Conservation (phyloP, 1,139 yeast species). For the Taiozyma onychis region DNA sequence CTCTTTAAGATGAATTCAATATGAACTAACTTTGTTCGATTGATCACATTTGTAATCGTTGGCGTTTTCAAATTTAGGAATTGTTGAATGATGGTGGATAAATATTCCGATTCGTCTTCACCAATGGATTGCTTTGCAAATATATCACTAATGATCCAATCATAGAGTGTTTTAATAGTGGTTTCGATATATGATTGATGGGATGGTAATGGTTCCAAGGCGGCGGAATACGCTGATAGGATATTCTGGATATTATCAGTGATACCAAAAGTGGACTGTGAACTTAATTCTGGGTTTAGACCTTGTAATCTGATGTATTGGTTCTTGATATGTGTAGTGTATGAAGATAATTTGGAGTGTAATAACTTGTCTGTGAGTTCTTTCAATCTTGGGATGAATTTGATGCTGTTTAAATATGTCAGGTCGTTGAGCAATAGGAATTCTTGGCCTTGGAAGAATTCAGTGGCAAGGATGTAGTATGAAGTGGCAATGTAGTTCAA, state of each 20-base stretch:
- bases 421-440: slow-evolving; percentile 20
- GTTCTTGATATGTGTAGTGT: slow-evolving; percentile 7
- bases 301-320: slow-evolving; percentile 7
- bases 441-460: slow-evolving; percentile 6
- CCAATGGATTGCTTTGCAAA: slow-evolving; percentile 18
- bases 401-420: slow-evolving; percentile 2
- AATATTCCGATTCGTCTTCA: slow-evolving; percentile 22
- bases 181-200: neutral
- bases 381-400: slow-evolving; percentile 6
- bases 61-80: slow-evolving; percentile 13
- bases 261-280: slow-evolving; percentile 10
- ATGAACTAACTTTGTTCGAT: slow-evolving; percentile 40
- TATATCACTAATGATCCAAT: slow-evolving; percentile 18
- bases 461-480: slow-evolving; percentile 14
- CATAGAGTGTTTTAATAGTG: slow-evolving; percentile 21
- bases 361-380: slow-evolving; percentile 15
- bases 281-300: slow-evolving; percentile 14
- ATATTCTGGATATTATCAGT: slow-evolving; percentile 9
- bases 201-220: neutral
- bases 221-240: slow-evolving; percentile 5
- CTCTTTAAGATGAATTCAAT: slow-evolving; percentile 41
- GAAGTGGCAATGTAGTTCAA: slow-evolving; percentile 14
- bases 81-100: slow-evolving; percentile 15
- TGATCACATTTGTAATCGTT: slow-evolving; percentile 14
- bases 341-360: slow-evolving; percentile 6